phyloP scores from a whole-genome alignment of 208 protist genomes.

The Acanthamoeba royreba region DNA sequence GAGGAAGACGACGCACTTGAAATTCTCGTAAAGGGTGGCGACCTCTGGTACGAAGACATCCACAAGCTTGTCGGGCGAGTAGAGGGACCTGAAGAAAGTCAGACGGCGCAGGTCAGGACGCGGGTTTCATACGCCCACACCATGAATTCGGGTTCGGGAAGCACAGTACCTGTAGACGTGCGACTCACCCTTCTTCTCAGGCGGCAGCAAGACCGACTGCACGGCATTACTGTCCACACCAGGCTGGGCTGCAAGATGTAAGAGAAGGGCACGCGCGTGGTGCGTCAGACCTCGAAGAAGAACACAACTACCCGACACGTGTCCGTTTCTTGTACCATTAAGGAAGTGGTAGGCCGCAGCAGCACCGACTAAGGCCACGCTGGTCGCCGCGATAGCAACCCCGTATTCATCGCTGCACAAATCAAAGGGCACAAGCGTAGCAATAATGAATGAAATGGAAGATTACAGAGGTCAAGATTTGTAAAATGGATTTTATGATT shows the following conservation, averaged over 20 bases:
- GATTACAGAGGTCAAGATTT: too few relatives aligned
- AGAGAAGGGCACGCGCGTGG: neutral
- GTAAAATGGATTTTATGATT: too few relatives aligned
- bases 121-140: too few relatives aligned
- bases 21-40: conserved; percentile 33
- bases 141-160: too few relatives aligned
- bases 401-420: neutral
- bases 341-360: neutral
- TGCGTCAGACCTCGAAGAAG: neutral
- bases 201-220: neutral
- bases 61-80: neutral
- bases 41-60: neutral
- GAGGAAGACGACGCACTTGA: neutral
- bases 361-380: neutral
- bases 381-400: neutral
- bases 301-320: neutral
- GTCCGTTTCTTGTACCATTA: neutral
- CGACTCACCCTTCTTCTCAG: neutral
- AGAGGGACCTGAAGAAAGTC: neutral
- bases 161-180: neutral
- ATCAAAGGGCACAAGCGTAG: too few relatives aligned
- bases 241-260: too few relatives aligned
- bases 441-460: too few relatives aligned
- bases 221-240: too few relatives aligned
- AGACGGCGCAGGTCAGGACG: too few relatives aligned